Percentiles rank a stretch among this genome's conserved stretches.
These are phyloP conservation scores for Sordaria brevicollis DNA, from an alignment of 495 filamentous ascomycete genomes.

Conservation along the genomic window DNA sequence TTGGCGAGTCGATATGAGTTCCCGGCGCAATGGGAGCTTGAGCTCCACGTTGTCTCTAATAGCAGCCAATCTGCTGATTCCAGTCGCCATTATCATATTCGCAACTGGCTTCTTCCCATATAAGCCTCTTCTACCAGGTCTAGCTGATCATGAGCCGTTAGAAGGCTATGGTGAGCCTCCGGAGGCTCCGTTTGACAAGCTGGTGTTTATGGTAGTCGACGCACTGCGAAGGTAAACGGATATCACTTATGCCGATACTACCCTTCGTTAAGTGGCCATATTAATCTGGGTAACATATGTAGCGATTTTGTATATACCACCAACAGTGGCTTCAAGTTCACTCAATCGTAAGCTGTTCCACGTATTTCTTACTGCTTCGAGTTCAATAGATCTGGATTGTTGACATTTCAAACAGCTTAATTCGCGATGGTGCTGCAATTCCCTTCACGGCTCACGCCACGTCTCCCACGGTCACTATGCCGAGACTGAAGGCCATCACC, in stretches of 20 bases:
- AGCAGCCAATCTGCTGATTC: conserved; percentile 67
- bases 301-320: conserved; percentile 92
- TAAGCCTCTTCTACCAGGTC: conserved; percentile 80
- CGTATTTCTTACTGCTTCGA: background rate
- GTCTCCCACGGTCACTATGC: conserved; percentile 97
- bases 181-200: conserved; percentile 66
- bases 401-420: conserved; percentile 48
- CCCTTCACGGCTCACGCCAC: conserved; percentile 96
- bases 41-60: conserved; percentile 37
- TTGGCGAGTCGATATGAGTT: conserved; percentile 12
- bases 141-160: conserved; percentile 52
- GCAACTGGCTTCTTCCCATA: conserved; percentile 95
- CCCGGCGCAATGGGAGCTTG: conserved; percentile 21
- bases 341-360: conserved; percentile 58
- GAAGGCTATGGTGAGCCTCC: conserved; percentile 36
- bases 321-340: conserved; percentile 75
- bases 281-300: conserved; percentile 1
- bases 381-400: background rate
- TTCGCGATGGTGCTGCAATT: conserved; percentile 68
- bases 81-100: conserved; percentile 69
- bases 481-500: conserved; percentile 91
- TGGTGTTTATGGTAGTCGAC: conserved; percentile 98
- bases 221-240: conserved; percentile 67
- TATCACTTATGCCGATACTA: conserved; percentile 1
- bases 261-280: background rate